phyloP scores from a whole-genome alignment of 352 stramenopile species.

The Phytophthora constricta region DNA sequence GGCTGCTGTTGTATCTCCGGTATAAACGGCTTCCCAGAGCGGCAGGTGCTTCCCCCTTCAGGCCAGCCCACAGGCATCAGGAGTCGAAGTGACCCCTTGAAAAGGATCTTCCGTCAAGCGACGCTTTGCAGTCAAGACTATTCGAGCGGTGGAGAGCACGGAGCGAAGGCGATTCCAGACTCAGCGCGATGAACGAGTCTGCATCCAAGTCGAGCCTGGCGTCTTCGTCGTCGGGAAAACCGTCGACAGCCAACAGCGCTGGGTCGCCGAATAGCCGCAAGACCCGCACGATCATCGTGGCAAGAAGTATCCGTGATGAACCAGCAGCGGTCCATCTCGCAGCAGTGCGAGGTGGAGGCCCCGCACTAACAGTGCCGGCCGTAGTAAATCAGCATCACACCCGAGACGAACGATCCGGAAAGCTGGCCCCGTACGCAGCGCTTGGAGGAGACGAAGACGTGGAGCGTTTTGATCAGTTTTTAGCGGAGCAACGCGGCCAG shows the following conservation, averaged over 20 bases:
- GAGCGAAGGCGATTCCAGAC: neutral
- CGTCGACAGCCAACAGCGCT: constrained; percentile 44
- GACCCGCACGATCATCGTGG: constrained; percentile 67
- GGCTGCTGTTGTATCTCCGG: constrained; percentile 35
- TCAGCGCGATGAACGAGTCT: constrained; percentile 48
- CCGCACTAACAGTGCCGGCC: neutral
- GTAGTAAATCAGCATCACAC: constrained; percentile 26
- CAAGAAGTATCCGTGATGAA: constrained; percentile 41
- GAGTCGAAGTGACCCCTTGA: constrained; percentile 4
- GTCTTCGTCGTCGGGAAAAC: constrained; percentile 31
- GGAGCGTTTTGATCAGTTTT: constrained; percentile 63
- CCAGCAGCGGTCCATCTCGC: constrained; percentile 2
- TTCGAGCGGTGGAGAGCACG: neutral
- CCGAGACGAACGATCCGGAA: constrained; percentile 44
- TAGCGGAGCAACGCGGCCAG: constrained; percentile 47
- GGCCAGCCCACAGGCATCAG: constrained; percentile 42
- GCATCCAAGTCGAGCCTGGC: constrained; percentile 47
- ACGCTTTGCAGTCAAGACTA: constrained; percentile 11
- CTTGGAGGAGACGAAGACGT: constrained; percentile 65
- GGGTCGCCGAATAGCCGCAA: constrained; percentile 22
- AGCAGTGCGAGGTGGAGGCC: constrained; percentile 6
- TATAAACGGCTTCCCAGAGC: constrained; percentile 74
- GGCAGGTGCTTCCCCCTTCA: constrained; percentile 45
- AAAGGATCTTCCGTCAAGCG: too few species aligned
- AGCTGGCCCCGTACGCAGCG: constrained; percentile 67